phyloP scores from a whole-genome alignment of 2,329 filamentous ascomycete species.

The Nigrospora oryzae region DNA sequence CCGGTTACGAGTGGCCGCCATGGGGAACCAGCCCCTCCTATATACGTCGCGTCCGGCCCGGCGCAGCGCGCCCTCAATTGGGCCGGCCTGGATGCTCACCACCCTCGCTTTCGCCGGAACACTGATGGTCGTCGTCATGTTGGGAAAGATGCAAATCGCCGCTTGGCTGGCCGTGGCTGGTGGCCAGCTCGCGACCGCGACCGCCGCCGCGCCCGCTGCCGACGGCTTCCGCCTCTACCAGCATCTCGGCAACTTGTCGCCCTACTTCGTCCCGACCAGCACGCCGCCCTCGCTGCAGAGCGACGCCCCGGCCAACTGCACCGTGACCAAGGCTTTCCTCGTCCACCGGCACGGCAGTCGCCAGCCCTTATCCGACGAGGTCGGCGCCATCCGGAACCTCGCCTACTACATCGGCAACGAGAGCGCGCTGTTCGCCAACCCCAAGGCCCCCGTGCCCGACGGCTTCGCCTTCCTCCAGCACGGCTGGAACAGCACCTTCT shows the following conservation, averaged over 20 bases:
- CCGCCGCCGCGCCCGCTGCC: background rate
- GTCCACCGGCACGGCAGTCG: constrained; percentile 14
- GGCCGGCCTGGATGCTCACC: no score
- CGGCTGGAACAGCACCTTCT: constrained; percentile 11
- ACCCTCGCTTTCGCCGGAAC: no score
- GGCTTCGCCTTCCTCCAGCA: constrained; percentile 8
- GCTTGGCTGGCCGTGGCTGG: background rate
- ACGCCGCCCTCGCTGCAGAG: constrained; percentile 8
- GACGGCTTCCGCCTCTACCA: constrained; percentile 9
- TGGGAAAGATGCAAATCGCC: background rate
- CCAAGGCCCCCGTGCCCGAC: constrained; percentile 5
- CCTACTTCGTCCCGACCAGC: constrained; percentile 12
- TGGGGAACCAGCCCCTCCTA: no score
- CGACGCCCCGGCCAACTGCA: constrained; percentile 12
- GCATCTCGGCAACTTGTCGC: constrained; percentile 12
- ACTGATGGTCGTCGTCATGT: no score
- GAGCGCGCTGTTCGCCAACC: constrained; percentile 8
- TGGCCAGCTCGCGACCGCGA: background rate
- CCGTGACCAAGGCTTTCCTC: constrained; percentile 10
- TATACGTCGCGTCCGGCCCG: no score
- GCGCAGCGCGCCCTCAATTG: no score
- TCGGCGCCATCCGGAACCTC: constrained; percentile 8
- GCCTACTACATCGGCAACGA: constrained; percentile 11
- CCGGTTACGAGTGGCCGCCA: no score
- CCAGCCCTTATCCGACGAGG: constrained; percentile 10